Percentiles rank a stretch among this genome's conserved stretches.
These are phyloP conservation scores for Cercospora berteroae DNA, from an alignment of 2,329 filamentous ascomycete species.

Conservation along the genomic window DNA sequence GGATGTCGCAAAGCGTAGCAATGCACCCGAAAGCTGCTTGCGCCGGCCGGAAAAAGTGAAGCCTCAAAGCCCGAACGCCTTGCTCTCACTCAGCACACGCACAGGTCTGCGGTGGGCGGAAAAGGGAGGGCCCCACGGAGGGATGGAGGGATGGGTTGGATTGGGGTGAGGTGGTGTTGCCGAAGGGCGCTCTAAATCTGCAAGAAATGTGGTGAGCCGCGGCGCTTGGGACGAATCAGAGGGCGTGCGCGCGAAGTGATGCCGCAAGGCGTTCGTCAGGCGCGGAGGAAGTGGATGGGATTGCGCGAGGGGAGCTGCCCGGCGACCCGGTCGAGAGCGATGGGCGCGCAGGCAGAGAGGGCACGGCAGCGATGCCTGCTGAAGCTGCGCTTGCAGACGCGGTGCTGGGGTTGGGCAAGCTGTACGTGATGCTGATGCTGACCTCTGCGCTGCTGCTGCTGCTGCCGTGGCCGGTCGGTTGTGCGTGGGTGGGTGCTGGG, in stretches of 20 bases:
- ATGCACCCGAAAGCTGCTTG: conserved; percentile 17
- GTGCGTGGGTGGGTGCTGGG: neutral
- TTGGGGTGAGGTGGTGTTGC: conserved; percentile 1
- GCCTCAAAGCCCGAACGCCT: conserved; percentile 12
- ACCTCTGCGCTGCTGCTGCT: neutral
- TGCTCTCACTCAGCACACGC: conserved; percentile 13
- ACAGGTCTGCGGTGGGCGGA: neutral
- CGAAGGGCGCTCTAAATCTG: conserved; percentile 25
- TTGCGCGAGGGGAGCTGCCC: conserved; percentile 12
- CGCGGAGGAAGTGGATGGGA: conserved; percentile 8
- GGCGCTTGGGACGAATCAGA: conserved; percentile 18
- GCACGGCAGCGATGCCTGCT: neutral
- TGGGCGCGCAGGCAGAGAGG: neutral
- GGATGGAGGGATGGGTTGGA: neutral
- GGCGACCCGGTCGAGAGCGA: conserved; percentile 9
- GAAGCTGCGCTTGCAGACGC: neutral
- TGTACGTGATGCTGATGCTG: conserved; percentile 1
- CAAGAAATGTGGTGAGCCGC: conserved; percentile 23
- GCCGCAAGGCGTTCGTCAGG: conserved; percentile 17
- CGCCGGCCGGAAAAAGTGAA: conserved; percentile 17
- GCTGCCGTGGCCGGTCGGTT: neutral
- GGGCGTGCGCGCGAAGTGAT: conserved; percentile 15
- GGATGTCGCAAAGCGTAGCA: conserved; percentile 1
- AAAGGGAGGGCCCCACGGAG: neutral
- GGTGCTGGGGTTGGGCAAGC: neutral